Evolutionary conservation across 495 filamentous ascomycete genomes (phyloP).

Genomic region (Penicillium cosmopolitanum): DNA sequence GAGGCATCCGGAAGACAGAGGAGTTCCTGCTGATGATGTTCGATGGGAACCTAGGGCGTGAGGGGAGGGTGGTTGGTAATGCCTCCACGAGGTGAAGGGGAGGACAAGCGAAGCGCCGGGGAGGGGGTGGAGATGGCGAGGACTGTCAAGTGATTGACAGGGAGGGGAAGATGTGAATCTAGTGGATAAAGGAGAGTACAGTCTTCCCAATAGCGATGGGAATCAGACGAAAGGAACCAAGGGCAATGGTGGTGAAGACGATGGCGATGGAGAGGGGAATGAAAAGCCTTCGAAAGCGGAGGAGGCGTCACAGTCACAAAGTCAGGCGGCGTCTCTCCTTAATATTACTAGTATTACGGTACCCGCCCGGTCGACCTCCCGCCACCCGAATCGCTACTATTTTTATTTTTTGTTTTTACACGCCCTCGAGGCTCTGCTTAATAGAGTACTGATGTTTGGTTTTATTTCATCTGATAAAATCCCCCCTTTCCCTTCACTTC

Average conservation of each 20-base stretch:
- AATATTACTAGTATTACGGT: constrained; percentile 29
- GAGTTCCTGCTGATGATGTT: constrained; percentile 9
- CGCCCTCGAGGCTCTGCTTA: not conserved
- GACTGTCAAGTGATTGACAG: not conserved
- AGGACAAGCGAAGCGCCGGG: constrained; percentile 8
- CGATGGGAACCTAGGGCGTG: not conserved
- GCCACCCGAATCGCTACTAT: constrained; percentile 25
- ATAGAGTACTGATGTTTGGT: not conserved
- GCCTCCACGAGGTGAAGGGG: constrained; percentile 11
- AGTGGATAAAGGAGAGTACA: constrained; percentile 6
- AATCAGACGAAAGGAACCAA: constrained; percentile 1
- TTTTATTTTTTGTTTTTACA: constrained; percentile 18
- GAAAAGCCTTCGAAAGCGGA: constrained; percentile 41
- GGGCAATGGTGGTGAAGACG: constrained; percentile 15
- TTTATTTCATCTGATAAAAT: not conserved
- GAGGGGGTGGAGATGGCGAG: not conserved
- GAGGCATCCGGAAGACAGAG: constrained; percentile 26
- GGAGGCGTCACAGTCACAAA: constrained; percentile 25
- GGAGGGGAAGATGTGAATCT: not conserved
- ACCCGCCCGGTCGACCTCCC: constrained; percentile 26
- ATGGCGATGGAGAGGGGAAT: constrained; percentile 22
- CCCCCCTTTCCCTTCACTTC: not conserved
- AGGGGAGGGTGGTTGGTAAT: constrained; percentile 4
- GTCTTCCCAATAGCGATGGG: not conserved
- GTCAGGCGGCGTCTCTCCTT: constrained; percentile 29